These are phyloP conservation scores for Pseudopithomyces maydicus DNA, from an alignment of 2,329 filamentous ascomycete species.

Conservation along the genomic window DNA sequence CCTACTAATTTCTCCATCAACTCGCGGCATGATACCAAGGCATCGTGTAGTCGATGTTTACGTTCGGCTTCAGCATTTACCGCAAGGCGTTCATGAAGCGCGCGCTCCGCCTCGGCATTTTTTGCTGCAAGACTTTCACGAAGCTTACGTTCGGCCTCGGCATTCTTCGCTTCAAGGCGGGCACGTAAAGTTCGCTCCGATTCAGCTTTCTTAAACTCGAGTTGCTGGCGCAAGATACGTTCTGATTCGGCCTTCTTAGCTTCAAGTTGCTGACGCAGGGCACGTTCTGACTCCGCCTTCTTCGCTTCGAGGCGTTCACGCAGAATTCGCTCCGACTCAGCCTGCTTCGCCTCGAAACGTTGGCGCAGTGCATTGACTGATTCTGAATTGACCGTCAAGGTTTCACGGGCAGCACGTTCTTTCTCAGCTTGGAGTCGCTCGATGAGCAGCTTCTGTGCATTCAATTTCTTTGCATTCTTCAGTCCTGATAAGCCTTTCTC, in stretches of 20 bases:
- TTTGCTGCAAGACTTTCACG: neutral
- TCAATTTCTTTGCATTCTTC: conserved; percentile 1
- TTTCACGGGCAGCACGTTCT: neutral
- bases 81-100: neutral
- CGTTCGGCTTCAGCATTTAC: neutral
- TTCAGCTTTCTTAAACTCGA: neutral
- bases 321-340: conserved; percentile 1
- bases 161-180: neutral
- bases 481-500: neutral
- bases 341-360: conserved; percentile 1
- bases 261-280: neutral
- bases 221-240: neutral
- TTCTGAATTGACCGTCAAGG: neutral
- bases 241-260: conserved; percentile 5
- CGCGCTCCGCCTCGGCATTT: neutral
- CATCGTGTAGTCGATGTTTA: conserved; percentile 2
- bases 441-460: neutral
- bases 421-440: neutral
- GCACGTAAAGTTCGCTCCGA: neutral
- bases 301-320: neutral
- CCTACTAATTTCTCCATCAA: conserved; percentile 8
- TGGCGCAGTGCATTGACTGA: neutral
- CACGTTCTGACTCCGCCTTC: conserved; percentile 5
- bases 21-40: conserved; percentile 4
- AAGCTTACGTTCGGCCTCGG: neutral